Evolutionary conservation across 257 asterid genomes (phyloP), one percentile per base, ranked within the genome.

Genomic region (Salvia rosmarinus): DNA sequence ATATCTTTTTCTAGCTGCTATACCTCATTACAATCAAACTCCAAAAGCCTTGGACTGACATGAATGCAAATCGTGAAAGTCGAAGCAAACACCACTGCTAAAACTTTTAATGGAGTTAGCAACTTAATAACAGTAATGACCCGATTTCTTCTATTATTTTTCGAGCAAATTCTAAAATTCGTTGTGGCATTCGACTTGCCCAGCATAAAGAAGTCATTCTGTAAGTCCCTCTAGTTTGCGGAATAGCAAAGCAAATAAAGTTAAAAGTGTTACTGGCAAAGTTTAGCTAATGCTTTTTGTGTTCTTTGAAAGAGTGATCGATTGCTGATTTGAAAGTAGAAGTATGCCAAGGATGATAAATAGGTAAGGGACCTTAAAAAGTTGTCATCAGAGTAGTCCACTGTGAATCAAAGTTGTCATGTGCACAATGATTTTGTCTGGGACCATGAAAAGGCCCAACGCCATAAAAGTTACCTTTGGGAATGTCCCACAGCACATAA

Each of bases 11-110:
- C 58, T 50, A 37, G 62, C 62, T 35, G 54, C 54, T 60, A 64
- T 44, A 34, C n/a, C 70, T 64, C 64, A 16, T 16, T 21, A 16
- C 30, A n/a, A n/a, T n/a, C n/a, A n/a, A n/a, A n/a, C n/a, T n/a
- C n/a, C n/a, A n/a, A n/a, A n/a, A n/a, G n/a, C n/a, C n/a, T n/a
- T n/a, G n/a, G n/a, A n/a, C n/a, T n/a, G n/a, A n/a, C n/a, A n/a
- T n/a, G n/a, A n/a, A n/a, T n/a, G n/a, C n/a, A n/a, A n/a, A n/a
- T n/a, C n/a, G 64, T 17, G 20, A 28, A 60, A 49, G 34, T 40
- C 47, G 25, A 40, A 54, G 73, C 79, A 68, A 54, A 39, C 57
- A 2, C 49, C 43, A 34, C 51, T 55, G 42, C 16, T 8, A 35
- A 30, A 34, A 6, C 28, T 34, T 23, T 47, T 16, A 51, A 47